Evolutionary conservation across 805 yeast genomes (phyloP).

Genomic region (Myxozyma neotropica): DNA sequence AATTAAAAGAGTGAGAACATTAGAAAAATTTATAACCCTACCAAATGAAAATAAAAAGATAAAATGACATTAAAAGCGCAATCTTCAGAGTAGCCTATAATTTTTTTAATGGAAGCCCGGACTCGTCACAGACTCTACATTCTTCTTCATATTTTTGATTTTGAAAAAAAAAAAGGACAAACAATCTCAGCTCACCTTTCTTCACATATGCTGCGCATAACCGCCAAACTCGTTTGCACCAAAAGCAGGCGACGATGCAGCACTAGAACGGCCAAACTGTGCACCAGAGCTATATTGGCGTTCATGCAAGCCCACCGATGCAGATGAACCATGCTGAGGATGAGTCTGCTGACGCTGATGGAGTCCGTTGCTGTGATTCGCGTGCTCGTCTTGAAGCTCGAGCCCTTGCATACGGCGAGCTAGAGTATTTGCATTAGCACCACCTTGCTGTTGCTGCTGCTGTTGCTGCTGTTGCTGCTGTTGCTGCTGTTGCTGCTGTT

Average conservation of each 20-base stretch:
- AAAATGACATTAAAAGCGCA: neutral
- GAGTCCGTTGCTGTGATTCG: neutral
- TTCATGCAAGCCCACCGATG: neutral
- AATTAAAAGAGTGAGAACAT: neutral
- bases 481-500: too few species aligned
- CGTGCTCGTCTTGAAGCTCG: constrained; percentile 13
- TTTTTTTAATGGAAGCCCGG: too few species aligned
- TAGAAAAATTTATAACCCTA: neutral
- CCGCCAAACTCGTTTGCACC: neutral
- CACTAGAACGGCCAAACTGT: neutral
- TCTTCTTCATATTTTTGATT: neutral
- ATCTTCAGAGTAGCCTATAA: too few species aligned
- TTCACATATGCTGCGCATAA: neutral
- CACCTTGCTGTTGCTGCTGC: constrained; percentile 1
- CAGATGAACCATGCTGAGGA: neutral
- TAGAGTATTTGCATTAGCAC: neutral
- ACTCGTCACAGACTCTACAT: too few species aligned
- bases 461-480: constrained; percentile 14
- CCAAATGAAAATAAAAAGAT: neutral
- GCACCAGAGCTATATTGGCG: constrained; percentile 9
- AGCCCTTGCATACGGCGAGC: constrained; percentile 24
- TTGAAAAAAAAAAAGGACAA: neutral
- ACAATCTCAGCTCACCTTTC: neutral
- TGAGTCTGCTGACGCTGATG: constrained; percentile 9
- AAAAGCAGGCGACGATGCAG: constrained; percentile 1